phyloP scores from a whole-genome alignment of 441 rosid genomes.

The Jatropha podagrica region DNA sequence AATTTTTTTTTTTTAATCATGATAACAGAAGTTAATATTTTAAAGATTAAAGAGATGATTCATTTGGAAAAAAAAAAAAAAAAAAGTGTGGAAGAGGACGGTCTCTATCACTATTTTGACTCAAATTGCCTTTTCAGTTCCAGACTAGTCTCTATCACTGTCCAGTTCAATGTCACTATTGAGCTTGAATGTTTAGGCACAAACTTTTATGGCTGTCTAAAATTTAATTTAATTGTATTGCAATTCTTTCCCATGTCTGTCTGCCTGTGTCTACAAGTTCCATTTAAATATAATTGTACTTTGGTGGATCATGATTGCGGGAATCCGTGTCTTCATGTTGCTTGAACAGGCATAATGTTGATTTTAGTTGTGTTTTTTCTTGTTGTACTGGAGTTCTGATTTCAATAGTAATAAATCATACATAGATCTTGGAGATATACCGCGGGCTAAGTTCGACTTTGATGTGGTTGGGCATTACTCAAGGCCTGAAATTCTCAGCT shows the following conservation, averaged over 20 bases:
- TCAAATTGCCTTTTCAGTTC: too few species aligned
- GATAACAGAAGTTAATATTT: too few species aligned
- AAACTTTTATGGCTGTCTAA: background rate
- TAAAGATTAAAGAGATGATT: too few species aligned
- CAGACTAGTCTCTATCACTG: background rate
- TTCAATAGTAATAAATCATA: constrained; percentile 2
- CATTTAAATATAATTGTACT: background rate
- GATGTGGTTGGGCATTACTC: constrained; percentile 95
- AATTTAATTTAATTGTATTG: background rate
- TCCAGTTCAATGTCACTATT: background rate
- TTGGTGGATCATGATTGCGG: background rate
- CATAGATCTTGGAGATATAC: constrained; percentile 90
- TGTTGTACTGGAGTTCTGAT: constrained; percentile 6
- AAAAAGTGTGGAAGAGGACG: too few species aligned
- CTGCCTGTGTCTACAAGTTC: background rate
- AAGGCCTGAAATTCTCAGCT: constrained; percentile 89
- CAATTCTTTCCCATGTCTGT: background rate
- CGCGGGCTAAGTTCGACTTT: constrained; percentile 79
- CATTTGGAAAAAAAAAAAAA: too few species aligned
- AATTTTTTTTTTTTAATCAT: too few species aligned
- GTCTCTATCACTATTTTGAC: too few species aligned
- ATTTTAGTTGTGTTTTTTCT: background rate
- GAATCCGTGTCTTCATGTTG: background rate
- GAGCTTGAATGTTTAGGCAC: background rate
- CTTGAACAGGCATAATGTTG: background rate